Evolutionary conservation across 805 yeast genomes (phyloP), one percentile per base, ranked within the genome.

Genomic region (Wickerhamomyces hampshirensis): DNA sequence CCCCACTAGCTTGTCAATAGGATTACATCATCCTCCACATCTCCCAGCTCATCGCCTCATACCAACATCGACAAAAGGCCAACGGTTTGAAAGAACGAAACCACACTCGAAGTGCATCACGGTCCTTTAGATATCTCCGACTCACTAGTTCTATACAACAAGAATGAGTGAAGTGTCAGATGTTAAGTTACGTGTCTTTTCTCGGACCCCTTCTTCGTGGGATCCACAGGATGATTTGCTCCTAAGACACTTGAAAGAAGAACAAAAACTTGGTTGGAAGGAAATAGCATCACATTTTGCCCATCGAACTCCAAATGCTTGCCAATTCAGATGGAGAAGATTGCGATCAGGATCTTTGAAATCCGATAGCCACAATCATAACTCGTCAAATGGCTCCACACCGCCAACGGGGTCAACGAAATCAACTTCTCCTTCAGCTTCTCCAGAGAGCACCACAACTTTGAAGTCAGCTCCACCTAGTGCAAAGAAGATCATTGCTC

Each of bases 321-420:
- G 95, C 51, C 94, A 84, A 61, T 84, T 84, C 55, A 73, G 95
- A 48, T 86, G 95, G 95, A 72, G 95, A 57, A 62, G 95, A 44
- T 62, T 79, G 31, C 73, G 65, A 43, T 63, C 69, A 1, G 71
- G 71, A 2, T 59, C 63, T 17, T 44, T 66, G 34, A 66, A 67
- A 40, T 33, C 38, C 5, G 3, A 21, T 24, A 9, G 12, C 34
- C 6, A 15, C 23, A 8, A 13, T 35, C 9, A 14, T 17, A 29
- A 23, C 26, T 7, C 43, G 9, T 23, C 34, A 6, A 18, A 39
- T 4, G 28, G 34, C n/a, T 30, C 38, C 14, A 16, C 35, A 5
- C 26, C 35, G 1, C 32, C 24, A 23, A n/a, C n/a, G 23, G 23
- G 26, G 23, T 31, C 8, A 4, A 13, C 23, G 14, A 5, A n/a